Conservation (phyloP, 2,329 filamentous ascomycete genomes). For the Drechslerella stenobrocha region DNA sequence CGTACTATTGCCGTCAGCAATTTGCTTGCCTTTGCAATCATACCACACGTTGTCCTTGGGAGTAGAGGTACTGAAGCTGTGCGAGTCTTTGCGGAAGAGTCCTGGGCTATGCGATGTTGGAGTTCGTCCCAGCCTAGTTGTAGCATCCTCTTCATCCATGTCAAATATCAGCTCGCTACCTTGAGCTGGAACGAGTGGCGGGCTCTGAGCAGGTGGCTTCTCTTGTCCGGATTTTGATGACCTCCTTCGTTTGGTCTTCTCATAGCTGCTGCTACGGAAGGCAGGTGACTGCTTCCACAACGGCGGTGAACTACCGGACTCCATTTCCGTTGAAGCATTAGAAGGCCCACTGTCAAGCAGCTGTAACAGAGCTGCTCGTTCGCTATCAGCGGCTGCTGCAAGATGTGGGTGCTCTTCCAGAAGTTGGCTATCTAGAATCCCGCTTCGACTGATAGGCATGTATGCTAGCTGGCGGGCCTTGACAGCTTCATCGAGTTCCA, state of each 20-base stretch:
- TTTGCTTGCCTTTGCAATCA: conserved; percentile 56
- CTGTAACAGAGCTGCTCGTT: conserved; percentile 54
- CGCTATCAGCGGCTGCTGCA: conserved; percentile 54
- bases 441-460: conserved; percentile 75
- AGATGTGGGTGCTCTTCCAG: conserved; percentile 59
- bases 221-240: conserved; percentile 60
- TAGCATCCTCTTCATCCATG: conserved; percentile 77
- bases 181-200: conserved; percentile 69
- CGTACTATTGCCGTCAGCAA: conserved; percentile 33
- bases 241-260: conserved; percentile 53
- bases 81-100: conserved; percentile 19
- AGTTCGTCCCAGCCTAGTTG: conserved; percentile 20
- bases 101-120: conserved; percentile 33
- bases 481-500: conserved; percentile 78
- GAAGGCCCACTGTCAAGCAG: conserved; percentile 25
- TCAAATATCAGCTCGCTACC: conserved; percentile 81
- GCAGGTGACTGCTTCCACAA: conserved; percentile 55
- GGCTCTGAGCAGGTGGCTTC: conserved; percentile 66
- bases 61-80: conserved; percentile 6
- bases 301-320: conserved; percentile 25
- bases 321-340: conserved; percentile 15
- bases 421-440: conserved; percentile 60
- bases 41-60: conserved; percentile 55
- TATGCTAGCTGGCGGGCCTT: conserved; percentile 78
- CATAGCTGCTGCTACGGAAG: conserved; percentile 56